Evolutionary conservation across 2,329 filamentous ascomycete genomes (phyloP), one percentile per base, ranked within the genome.

Genomic region (Aspergillus sp.): DNA sequence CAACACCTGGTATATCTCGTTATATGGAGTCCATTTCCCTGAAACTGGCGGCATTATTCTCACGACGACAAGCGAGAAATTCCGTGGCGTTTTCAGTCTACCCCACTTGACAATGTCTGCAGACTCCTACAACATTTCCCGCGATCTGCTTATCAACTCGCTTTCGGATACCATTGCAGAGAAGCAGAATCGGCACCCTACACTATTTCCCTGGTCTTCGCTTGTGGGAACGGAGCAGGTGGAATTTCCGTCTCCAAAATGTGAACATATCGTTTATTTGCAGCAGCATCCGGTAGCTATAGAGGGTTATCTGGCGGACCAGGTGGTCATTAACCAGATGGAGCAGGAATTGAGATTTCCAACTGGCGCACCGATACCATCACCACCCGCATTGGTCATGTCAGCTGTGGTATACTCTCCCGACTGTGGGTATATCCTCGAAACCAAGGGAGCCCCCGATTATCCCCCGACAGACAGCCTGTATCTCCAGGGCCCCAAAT

Each of bases 31-130:
- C 4, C 93, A 98, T 77, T 96, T 92, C 81, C 87, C 89, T 39
- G 82, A 84, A n/a, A 85, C 89, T 61, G 95, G 95, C 2, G 84
- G 86, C 14, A 85, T 95, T 50, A 78, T 98, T 37, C 78, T 98
- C 70, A 90, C 89, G 2, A 97, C 93, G 0, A 93, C 92, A 48
- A 97, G 92, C 73, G 90, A 96, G 70, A 97, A 96, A 78, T 95
- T 95, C 68, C 86, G 89, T n/a, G 93, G 95, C 44, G 88, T 98
- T 56, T 96, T 96, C 72, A 90, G 88, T 2, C 78, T 98, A 47
- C 93, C 95, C 24, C 92, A 98, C 73, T 82, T 99, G 52, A 81
- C 90, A 0, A 83, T 90, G 15, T 84, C 82, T 6, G 69, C 77
- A 21, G 75, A 79, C 56, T 77, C 79, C 2, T 88, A 84, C 65